Evolutionary conservation across 306 rosid species (phyloP).

Genomic region (Rubus parviflorus): DNA sequence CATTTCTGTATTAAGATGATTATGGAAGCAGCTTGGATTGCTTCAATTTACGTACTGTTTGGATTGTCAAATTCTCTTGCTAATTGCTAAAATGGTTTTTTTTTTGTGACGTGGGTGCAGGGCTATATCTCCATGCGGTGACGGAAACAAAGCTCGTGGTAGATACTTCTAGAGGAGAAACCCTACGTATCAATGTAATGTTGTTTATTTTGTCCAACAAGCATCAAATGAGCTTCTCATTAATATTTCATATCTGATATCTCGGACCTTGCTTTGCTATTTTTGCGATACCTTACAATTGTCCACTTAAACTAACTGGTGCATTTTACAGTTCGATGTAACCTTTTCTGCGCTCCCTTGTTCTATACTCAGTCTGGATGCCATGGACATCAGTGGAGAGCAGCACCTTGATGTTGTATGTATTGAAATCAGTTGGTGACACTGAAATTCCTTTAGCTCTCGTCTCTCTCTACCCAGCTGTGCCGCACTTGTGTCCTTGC

Average conservation of each 20-base stretch:
- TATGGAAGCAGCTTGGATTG: neutral
- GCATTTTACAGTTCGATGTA: constrained; percentile 90
- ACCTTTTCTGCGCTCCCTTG: constrained; percentile 95
- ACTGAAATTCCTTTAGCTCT: constrained; percentile 11
- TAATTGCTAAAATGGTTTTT: neutral
- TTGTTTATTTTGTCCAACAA: neutral
- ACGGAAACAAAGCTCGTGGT: constrained; percentile 89
- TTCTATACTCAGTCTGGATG: constrained; percentile 90
- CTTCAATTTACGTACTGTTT: neutral
- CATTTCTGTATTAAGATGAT: neutral
- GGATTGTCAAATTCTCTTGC: neutral
- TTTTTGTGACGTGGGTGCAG: constrained; percentile 38
- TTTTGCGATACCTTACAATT: neutral
- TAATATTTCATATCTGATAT: neutral
- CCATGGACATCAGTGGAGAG: constrained; percentile 99
- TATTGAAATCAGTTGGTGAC: constrained; percentile 17
- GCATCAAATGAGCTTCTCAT: neutral
- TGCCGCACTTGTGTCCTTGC: neutral
- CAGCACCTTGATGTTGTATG: constrained; percentile 96
- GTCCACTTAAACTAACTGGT: constrained; percentile 14
- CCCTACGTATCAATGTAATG: constrained; percentile 91
- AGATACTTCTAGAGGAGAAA: constrained; percentile 97
- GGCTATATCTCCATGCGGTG: constrained; percentile 77
- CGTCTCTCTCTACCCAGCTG: neutral
- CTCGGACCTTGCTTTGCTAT: neutral